Evolutionary conservation across 108 stramenopile genomes (phyloP).

Genomic region (Schizochytrium sp.): DNA sequence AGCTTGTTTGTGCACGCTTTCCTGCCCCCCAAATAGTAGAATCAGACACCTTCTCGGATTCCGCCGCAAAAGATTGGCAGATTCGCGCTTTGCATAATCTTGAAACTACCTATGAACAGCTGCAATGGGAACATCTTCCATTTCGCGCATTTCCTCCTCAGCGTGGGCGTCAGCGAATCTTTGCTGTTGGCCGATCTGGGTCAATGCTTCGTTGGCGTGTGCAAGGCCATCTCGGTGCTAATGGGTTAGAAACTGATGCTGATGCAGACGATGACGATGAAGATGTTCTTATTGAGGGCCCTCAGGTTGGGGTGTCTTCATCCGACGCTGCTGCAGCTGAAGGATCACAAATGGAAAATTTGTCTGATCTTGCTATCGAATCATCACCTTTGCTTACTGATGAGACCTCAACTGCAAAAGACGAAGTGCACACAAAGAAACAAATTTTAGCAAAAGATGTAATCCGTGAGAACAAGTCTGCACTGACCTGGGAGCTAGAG

Average conservation of each 20-base stretch:
- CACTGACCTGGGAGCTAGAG: slow-evolving; percentile 45
- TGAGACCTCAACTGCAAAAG: no score
- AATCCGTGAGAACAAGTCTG: no score
- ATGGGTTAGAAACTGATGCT: slow-evolving; percentile 5
- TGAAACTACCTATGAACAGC: not conserved
- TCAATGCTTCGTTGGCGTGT: slow-evolving; percentile 40
- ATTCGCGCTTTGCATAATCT: not conserved
- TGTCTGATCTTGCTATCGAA: no score
- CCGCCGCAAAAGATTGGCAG: not conserved
- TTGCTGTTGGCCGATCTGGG: slow-evolving; percentile 4
- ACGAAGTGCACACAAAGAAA: no score
- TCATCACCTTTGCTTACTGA: no score
- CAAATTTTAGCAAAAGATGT: no score
- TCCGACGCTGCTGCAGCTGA: no score
- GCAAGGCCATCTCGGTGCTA: not conserved
- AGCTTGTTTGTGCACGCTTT: not conserved
- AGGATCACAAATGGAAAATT: no score
- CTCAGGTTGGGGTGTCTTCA: not conserved
- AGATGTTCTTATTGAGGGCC: not conserved
- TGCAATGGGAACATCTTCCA: slow-evolving; percentile 50
- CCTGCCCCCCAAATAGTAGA: not conserved
- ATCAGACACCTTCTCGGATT: not conserved
- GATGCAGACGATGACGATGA: slow-evolving; percentile 52
- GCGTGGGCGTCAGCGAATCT: slow-evolving; percentile 28
- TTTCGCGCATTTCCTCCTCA: slow-evolving; percentile 38